Evolutionary conservation across 805 yeast genomes (phyloP), one percentile per base, ranked within the genome.

Genomic region (Pichia ethanolica): DNA sequence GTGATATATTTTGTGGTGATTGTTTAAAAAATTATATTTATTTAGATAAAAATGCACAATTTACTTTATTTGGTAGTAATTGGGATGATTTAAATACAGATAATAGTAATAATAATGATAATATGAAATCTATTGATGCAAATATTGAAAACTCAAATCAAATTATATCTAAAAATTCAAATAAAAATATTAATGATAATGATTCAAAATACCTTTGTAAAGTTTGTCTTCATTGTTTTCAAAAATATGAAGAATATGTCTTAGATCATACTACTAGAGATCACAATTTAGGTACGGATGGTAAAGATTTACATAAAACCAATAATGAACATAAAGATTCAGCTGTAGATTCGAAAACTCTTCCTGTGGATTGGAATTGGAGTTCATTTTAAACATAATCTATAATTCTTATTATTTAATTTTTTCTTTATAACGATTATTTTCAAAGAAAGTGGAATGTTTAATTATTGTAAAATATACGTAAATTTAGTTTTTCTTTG

Each of bases 331-430:
- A 56, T 44, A 53, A 53, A 42, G 60, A 59, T 25, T 51, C 48
- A 13, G 46, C 42, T 36, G 41, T 41, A 4, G 54, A 51, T 41
- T 35, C 50, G 13, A 39, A 49, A 8, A 46, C 47, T 32, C 53
- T 67, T 44, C 72, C 71, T 6, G 66, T 64, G 5, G 71, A 68
- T 48, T 68, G 71, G 71, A 67, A 68, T 47, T 68, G 72, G 72
- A 65, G 70, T 46, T 67, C 71, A 0, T 68, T 68, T 44, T 68
- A 50, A 55, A 5, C 12, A n/a, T 30, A 30, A 30, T 30, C 20
- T 20, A 20, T 20, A 20, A 20, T 20, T 20, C 20, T 20, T 20
- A 20, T 20, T 20, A 20, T 20, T 20, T 20, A 20, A 20, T 20
- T 3, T 20, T 20, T 20, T 3, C 3, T 20, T 20, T 20, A 20